phyloP scores from a whole-genome alignment of 202 grass and related monocot species.

The Schoenoplectus triqueter region DNA sequence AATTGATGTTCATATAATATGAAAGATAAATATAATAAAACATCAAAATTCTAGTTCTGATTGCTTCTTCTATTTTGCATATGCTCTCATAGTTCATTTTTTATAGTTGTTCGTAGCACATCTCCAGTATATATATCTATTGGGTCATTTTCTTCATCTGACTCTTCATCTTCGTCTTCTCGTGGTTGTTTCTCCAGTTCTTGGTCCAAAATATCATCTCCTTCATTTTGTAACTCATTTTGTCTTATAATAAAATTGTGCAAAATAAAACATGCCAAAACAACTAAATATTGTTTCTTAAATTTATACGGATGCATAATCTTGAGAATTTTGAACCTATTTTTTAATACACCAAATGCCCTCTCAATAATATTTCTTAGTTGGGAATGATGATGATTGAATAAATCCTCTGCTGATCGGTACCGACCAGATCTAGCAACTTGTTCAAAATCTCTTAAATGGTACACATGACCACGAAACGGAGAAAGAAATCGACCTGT shows the following conservation, averaged over 20 bases:
- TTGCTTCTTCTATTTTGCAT: neutral
- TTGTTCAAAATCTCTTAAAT: neutral
- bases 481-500: neutral
- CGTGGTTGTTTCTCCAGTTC: neutral
- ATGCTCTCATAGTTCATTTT: neutral
- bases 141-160: neutral
- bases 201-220: neutral
- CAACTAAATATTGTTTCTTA: neutral
- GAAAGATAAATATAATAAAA: neutral
- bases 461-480: neutral
- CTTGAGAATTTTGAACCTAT: neutral
- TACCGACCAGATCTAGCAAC: neutral
- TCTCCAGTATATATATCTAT: neutral
- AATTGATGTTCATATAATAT: neutral
- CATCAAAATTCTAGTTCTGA: neutral
- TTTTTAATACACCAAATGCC: neutral
- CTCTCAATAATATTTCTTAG: neutral
- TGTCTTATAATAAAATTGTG: neutral
- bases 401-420: neutral
- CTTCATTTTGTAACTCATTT: neutral
- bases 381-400: neutral
- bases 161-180: neutral
- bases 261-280: neutral
- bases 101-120: neutral
- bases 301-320: neutral